Evolutionary conservation across 73 alveolate genomes (phyloP).

Genomic region (Diophrys appendiculata): DNA sequence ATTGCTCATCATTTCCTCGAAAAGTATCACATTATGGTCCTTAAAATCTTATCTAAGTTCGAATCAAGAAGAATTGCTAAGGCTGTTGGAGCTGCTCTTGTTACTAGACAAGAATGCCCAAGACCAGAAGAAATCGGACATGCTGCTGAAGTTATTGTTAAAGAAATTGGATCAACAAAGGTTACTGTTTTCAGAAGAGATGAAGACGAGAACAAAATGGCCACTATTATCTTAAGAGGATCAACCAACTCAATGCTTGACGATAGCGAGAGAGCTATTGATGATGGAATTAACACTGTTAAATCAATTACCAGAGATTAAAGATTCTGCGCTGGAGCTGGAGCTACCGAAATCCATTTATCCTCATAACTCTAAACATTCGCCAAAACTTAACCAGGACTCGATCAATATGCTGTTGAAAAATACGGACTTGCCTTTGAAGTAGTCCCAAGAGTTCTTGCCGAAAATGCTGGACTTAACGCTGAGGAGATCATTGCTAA

Average conservation of each 20-base stretch:
- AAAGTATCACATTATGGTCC: slow-evolving; percentile 91
- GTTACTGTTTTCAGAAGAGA: slow-evolving; percentile 89
- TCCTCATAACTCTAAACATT: slow-evolving; percentile 78
- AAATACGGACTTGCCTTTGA: slow-evolving; percentile 96
- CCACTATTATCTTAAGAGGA: slow-evolving; percentile 93
- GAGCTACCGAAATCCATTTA: slow-evolving; percentile 92
- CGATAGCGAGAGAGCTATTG: slow-evolving; percentile 94
- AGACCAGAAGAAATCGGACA: slow-evolving; percentile 96
- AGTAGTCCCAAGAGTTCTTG: slow-evolving; percentile 90
- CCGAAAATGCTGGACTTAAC: slow-evolving; percentile 96
- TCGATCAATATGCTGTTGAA: slow-evolving; percentile 95
- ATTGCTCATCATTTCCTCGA: slow-evolving; percentile 92
- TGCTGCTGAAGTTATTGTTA: slow-evolving; percentile 87
- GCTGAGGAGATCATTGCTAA: slow-evolving; percentile 88
- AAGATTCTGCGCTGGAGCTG: slow-evolving; percentile 84
- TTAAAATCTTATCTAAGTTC: slow-evolving; percentile 89
- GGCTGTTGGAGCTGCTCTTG: slow-evolving; percentile 90
- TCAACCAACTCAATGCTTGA: slow-evolving; percentile 90
- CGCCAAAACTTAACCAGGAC: slow-evolving; percentile 83
- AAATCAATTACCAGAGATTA: slow-evolving; percentile 60
- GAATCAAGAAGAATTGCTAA: slow-evolving; percentile 92
- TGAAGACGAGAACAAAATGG: slow-evolving; percentile 78
- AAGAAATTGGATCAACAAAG: slow-evolving; percentile 91
- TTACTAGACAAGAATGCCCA: slow-evolving; percentile 93
- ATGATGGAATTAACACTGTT: slow-evolving; percentile 92